phyloP scores from a whole-genome alignment of 192 early-diverging fungal species.

The Podila clonocystis region DNA sequence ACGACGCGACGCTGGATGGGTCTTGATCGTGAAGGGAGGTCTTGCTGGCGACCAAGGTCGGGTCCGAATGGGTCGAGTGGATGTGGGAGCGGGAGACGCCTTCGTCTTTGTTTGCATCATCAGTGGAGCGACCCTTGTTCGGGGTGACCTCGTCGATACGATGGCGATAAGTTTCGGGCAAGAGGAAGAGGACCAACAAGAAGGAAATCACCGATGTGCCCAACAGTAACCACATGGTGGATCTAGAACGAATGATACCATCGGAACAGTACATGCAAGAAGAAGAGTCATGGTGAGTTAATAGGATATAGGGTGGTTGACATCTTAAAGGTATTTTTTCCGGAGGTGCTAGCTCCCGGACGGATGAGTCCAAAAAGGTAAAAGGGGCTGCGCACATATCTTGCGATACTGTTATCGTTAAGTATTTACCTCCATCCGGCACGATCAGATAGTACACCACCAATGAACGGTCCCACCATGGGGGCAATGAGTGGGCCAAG shows the following conservation, averaged over 20 bases:
- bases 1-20: neutral
- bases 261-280: neutral
- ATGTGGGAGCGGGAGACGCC: conserved; percentile 12
- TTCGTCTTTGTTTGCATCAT: neutral
- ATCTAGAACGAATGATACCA: conserved; percentile 7
- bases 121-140: neutral
- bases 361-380: no score
- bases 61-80: conserved; percentile 34
- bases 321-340: no score
- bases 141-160: conserved; percentile 48
- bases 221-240: conserved; percentile 44
- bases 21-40: conserved; percentile 20
- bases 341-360: no score
- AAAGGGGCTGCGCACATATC: no score
- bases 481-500: conserved; percentile 47
- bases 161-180: conserved; percentile 57
- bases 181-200: conserved; percentile 44
- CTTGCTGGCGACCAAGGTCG: conserved; percentile 34
- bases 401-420: no score
- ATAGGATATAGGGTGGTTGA: no score
- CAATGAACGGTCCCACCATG: conserved; percentile 54
- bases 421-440: conserved; percentile 34
- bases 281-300: no score
- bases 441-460: conserved; percentile 34
- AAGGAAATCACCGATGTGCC: conserved; percentile 30